These are phyloP conservation scores for Sutorius eximius DNA, from an alignment of 1,284 basidiomycete genomes.

Conservation along the genomic window DNA sequence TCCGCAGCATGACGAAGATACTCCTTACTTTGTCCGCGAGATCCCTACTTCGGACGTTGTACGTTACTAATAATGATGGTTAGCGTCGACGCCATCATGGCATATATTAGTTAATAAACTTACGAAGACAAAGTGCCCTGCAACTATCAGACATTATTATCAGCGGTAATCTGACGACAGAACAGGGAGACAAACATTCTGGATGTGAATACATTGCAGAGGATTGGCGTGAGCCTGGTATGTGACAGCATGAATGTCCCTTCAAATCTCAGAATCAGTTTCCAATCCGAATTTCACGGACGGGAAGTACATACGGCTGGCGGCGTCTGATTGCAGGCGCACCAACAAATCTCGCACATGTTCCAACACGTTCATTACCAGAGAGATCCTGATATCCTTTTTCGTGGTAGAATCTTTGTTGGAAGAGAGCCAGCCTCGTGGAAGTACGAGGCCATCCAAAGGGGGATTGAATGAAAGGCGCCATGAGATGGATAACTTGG, in stretches of 20 bases:
- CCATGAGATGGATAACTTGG: constrained; percentile 38
- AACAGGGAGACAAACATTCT: constrained; percentile 24
- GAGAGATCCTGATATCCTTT: constrained; percentile 14
- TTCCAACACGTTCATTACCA: constrained; percentile 10
- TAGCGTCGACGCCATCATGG: not conserved
- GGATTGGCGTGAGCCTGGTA: constrained; percentile 23
- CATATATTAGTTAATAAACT: constrained; percentile 8
- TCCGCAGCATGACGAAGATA: constrained; percentile 4
- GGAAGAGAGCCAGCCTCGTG: constrained; percentile 46
- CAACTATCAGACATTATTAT: constrained; percentile 16
- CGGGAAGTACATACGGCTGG: not conserved
- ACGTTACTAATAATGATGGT: constrained; percentile 13
- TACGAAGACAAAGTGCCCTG: constrained; percentile 28
- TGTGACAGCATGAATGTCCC: constrained; percentile 17
- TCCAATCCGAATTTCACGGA: not conserved
- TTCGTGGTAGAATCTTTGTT: constrained; percentile 28
- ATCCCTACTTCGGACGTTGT: constrained; percentile 12
- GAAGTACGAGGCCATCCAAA: constrained; percentile 47
- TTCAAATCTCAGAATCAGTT: not conserved
- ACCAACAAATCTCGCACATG: constrained; percentile 15
- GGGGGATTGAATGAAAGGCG: constrained; percentile 21
- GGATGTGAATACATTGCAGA: constrained; percentile 25
- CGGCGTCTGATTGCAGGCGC: constrained; percentile 9
- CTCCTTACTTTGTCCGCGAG: not conserved
- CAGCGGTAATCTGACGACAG: not conserved